Evolutionary conservation across 2,329 filamentous ascomycete genomes (phyloP).

Genomic region (Aspergillus luchuensis): DNA sequence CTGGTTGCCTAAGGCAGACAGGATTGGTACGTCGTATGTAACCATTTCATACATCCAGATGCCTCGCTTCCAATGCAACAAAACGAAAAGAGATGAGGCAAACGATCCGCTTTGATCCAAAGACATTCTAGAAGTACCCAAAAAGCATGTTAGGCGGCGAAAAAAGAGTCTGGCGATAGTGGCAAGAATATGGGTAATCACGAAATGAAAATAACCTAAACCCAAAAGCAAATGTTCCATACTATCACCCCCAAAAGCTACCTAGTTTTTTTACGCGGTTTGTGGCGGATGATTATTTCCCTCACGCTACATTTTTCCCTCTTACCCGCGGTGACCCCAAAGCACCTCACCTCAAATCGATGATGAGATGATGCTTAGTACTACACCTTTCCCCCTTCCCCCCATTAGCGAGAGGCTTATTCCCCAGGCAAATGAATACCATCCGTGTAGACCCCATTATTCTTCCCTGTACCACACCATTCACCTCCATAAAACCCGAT

Average conservation of each 20-base stretch:
- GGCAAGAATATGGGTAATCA: background rate
- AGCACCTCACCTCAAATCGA: background rate
- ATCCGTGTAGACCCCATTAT: background rate
- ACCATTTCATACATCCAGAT: background rate
- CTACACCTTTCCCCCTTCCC: background rate
- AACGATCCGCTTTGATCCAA: background rate
- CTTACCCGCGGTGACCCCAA: background rate
- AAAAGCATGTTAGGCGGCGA: background rate
- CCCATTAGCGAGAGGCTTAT: background rate
- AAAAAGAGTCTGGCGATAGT: background rate
- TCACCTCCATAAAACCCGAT: background rate
- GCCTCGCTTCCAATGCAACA: background rate
- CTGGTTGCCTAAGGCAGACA: background rate
- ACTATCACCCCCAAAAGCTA: background rate
- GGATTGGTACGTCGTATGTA: background rate
- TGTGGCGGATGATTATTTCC: conserved; percentile 4
- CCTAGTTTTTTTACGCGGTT: background rate
- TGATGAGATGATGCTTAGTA: background rate
- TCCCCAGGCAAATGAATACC: background rate
- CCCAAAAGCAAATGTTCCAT: background rate
- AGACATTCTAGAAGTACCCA: conserved; percentile 1
- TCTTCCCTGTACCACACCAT: background rate
- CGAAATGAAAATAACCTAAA: conserved; percentile 1
- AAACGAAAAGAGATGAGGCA: background rate
- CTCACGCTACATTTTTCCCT: background rate